Base-by-base conservation (phyloP, 371 early-diverging fungal genomes). In the Choanephora cucurbitarum region DNA sequence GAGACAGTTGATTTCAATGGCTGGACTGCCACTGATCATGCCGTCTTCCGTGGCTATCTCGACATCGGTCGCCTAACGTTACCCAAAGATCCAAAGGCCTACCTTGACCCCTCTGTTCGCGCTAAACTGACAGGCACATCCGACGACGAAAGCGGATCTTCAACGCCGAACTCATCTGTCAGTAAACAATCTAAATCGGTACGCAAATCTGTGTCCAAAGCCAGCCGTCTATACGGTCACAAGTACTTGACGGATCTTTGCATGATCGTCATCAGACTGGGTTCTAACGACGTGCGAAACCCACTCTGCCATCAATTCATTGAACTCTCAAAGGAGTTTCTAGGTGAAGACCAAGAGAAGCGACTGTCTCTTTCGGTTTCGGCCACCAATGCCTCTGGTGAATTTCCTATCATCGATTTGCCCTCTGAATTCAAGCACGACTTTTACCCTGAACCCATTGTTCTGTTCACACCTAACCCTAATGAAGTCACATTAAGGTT, bases 21-120 rank as follows among this genome's bases (percentile, higher is more conserved):
- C 0, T 89, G 87, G 87, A 81, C 75, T 10, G 83, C 87, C n/a
- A 80, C 84, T 57, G 87, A 87, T 51, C 86, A 87, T 57, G 87
- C 89, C 3, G 64, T 82, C 1, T 88, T 85, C 57, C 79, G 86
- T 14, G 89, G 88, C 33, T 72, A 76, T 46, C 60, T 76, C 28
- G 71, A 62, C 2, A 72, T 86, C 24, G 84, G 84, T 17, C 67
- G 73, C 0, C 43, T 83, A 33, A 73, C 83, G 10, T 66, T 72
- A n/a, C 79, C 83, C 1, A 45, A 46, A 8, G 58, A 67, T 13
- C 49, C 49, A 11, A 46, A 33, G 4, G 21, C 37, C 13, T 40
- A 52, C 8, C 23, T 58, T 3, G 42, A 42, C 7, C 62, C 67
- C 7, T 18, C 23, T 42, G 55, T 61, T 4, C 55, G 42, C 10